A percentile compares a stretch with the other conserved stretches of the same genome.
Evolutionary conservation across 2,329 filamentous ascomycete genomes (phyloP).

Genomic region (Xylariaceae sp.): DNA sequence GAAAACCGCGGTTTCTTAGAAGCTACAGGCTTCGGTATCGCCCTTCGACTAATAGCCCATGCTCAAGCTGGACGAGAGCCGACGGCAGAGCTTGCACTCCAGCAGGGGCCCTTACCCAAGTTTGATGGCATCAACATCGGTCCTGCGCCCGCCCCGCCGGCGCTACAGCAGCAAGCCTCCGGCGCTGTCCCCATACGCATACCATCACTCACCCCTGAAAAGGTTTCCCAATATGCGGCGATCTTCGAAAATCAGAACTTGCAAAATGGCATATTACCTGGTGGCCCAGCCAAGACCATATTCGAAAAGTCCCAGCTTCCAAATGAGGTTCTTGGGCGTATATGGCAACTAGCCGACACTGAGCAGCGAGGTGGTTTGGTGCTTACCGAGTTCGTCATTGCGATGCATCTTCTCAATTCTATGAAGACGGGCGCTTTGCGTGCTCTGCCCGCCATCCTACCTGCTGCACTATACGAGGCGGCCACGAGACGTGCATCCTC

Average conservation of each 20-base stretch:
- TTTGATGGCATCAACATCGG: slow-evolving; percentile 69
- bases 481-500: slow-evolving; percentile 61
- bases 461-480: slow-evolving; percentile 83
- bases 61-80: slow-evolving; percentile 84
- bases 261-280: slow-evolving; percentile 69
- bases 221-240: slow-evolving; percentile 81
- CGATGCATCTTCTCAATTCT: slow-evolving; percentile 93
- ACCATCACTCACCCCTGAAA: slow-evolving; percentile 80
- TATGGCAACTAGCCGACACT: slow-evolving; percentile 93
- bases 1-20: slow-evolving; percentile 94
- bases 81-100: slow-evolving; percentile 72
- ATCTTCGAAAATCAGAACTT: slow-evolving; percentile 86
- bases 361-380: slow-evolving; percentile 86
- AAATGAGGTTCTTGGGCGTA: slow-evolving; percentile 85
- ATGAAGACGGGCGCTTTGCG: slow-evolving; percentile 80
- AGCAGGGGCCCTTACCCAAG: slow-evolving; percentile 81
- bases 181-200: slow-evolving; percentile 72
- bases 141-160: slow-evolving; percentile 41
- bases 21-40: slow-evolving; percentile 86
- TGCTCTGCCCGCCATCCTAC: slow-evolving; percentile 71
- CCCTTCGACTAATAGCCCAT: slow-evolving; percentile 89
- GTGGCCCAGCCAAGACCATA: slow-evolving; percentile 84
- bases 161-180: slow-evolving; percentile 52
- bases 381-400: slow-evolving; percentile 89
- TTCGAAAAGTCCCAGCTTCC: slow-evolving; percentile 89